Base-by-base conservation (phyloP, 2,329 filamentous ascomycete species). In the Penicillium nordicum region DNA sequence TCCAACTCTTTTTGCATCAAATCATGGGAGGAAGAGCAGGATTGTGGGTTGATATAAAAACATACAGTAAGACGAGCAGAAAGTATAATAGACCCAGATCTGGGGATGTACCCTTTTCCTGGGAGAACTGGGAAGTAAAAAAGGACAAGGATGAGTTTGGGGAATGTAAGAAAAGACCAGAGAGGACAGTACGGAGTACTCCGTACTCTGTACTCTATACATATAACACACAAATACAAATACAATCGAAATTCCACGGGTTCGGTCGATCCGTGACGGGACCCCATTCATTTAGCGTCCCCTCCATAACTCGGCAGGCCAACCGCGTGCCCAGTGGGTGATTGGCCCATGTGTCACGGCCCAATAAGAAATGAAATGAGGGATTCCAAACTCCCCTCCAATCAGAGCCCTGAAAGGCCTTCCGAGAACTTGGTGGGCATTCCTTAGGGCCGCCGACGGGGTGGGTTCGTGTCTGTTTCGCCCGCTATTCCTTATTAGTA, bases 361-460 rank as follows among this genome's bases (percentile, higher is more conserved):
- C 57, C 47, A 56, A 58, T 51, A 40, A 55, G 16, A 58, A 30
- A 55, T 43, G 42, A 63, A 62, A 62, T 62, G 59, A 62, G 37
- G 25, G 27, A 46, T 7, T 38, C 11, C 43, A 9, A 34, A 37
- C 43, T 21, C n/a, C 14, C n/a, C 36, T 10, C 62, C 62, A 64
- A 64, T 64, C 51, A 58, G 30, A n/a, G 23, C 32, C n/a, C 8
- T 29, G 30, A 56, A 49, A 52, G 32, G 41, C 43, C 57, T 47
- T 62, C 55, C 45, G 57, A 51, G 38, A 30, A 12, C 50, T 53
- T 42, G 45, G 42, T 46, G 48, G 47, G 49, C 50, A 51, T 54
- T 51, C 43, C 36, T 61, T 57, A 52, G 50, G 52, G 41, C 45
- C 21, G 27, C 42, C 43, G 43, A 30, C n/a, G 25, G 25, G n/a